phyloP scores from a whole-genome alignment of 2,329 filamentous ascomycete species.

The Cercospora nicotianae region DNA sequence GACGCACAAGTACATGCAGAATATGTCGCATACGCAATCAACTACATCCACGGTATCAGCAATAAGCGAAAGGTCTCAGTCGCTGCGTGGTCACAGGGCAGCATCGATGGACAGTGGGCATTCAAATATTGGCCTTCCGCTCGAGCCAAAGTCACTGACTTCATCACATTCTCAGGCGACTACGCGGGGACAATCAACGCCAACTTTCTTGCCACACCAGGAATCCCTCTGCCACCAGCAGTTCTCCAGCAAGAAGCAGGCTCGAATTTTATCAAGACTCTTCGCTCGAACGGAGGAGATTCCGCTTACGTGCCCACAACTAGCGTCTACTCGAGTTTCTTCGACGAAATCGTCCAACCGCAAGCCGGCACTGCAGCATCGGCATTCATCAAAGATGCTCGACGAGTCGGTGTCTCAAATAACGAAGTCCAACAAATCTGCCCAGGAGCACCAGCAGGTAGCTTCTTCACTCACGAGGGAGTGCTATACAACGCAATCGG shows the following conservation, averaged over 20 bases:
- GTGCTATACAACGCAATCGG: conserved; percentile 53
- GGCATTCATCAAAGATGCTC: conserved; percentile 45
- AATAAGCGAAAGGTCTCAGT: neutral
- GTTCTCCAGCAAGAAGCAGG: neutral
- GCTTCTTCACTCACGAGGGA: conserved; percentile 53
- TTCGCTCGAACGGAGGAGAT: neutral
- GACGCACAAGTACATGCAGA: neutral
- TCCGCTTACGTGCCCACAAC: conserved; percentile 25
- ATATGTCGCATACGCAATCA: neutral
- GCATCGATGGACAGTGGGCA: neutral
- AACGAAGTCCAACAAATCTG: conserved; percentile 50
- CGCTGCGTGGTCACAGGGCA: neutral
- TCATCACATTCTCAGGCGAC: neutral
- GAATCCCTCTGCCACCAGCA: neutral
- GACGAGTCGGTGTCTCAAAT: conserved; percentile 52
- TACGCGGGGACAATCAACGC: neutral
- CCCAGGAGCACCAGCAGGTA: conserved; percentile 43
- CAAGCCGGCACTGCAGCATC: conserved; percentile 50
- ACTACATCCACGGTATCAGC: neutral
- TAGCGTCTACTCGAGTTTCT: conserved; percentile 50
- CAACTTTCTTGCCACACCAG: neutral
- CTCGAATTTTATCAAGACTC: neutral
- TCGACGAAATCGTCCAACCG: conserved; percentile 55
- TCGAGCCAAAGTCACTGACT: neutral
- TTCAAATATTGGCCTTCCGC: neutral